phyloP scores from a whole-genome alignment of 352 stramenopile species.

The Globisporangium echinulatum region DNA sequence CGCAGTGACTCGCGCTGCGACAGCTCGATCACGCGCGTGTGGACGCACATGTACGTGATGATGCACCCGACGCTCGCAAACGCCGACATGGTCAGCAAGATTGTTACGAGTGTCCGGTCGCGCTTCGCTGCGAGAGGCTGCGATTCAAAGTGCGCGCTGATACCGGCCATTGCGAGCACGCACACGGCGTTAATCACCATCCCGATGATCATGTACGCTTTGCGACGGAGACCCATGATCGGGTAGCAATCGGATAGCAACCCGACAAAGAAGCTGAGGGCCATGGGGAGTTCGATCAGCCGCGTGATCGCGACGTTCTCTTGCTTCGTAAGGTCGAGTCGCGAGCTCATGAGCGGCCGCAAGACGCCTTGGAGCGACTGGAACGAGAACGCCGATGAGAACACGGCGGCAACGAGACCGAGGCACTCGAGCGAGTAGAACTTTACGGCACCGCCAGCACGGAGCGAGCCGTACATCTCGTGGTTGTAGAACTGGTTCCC shows the following conservation, averaged over 20 bases:
- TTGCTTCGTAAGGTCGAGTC: slow-evolving; percentile 13
- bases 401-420: slow-evolving; percentile 15
- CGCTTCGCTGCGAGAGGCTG: background rate
- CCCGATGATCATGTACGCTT: slow-evolving; percentile 87
- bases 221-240: slow-evolving; percentile 85
- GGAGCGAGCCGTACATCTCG: slow-evolving; percentile 44
- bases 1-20: slow-evolving; percentile 32
- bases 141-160: slow-evolving; percentile 19
- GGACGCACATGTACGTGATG: slow-evolving; percentile 24
- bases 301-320: slow-evolving; percentile 23
- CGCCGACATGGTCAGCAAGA: slow-evolving; percentile 18
- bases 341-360: slow-evolving; percentile 13
- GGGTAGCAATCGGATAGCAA: slow-evolving; percentile 87
- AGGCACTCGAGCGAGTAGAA: slow-evolving; percentile 18
- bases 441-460: slow-evolving; percentile 10
- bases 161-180: slow-evolving; percentile 12
- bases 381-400: slow-evolving; percentile 18
- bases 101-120: slow-evolving; percentile 12
- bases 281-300: slow-evolving; percentile 80
- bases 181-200: slow-evolving; percentile 17
- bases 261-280: slow-evolving; percentile 85
- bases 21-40: slow-evolving; percentile 34
- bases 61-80: slow-evolving; percentile 20
- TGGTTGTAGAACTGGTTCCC: slow-evolving; percentile 38
- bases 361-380: slow-evolving; percentile 10